phyloP scores from a whole-genome alignment of 1,284 basidiomycete genomes.

The Sporisorium iseilematis-ciliati region DNA sequence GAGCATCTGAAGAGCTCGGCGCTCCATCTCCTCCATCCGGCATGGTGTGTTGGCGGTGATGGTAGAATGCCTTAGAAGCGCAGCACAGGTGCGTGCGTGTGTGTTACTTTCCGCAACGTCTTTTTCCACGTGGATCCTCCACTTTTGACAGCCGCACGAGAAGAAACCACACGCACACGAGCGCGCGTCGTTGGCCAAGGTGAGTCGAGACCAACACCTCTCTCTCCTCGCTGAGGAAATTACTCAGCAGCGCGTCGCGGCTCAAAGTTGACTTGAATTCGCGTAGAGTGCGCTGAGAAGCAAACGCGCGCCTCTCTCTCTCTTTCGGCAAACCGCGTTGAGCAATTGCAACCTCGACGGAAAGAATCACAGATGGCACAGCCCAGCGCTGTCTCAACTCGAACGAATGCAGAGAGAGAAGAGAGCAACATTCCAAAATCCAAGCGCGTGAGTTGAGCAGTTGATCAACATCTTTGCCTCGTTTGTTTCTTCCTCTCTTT shows the following conservation, averaged over 20 bases:
- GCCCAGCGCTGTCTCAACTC: not conserved
- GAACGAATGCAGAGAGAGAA: not conserved
- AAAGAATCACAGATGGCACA: not conserved
- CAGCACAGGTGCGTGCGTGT: not conserved
- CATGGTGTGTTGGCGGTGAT: constrained; percentile 5
- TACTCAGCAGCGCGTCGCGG: constrained; percentile 20
- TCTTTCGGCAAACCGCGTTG: constrained; percentile 5
- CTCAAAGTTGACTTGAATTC: not conserved
- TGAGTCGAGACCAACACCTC: constrained; percentile 15
- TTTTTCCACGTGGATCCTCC: not conserved
- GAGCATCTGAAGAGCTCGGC: not conserved
- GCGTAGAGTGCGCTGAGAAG: constrained; percentile 14
- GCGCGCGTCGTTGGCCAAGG: constrained; percentile 6
- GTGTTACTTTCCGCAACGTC: not conserved
- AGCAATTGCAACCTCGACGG: not conserved
- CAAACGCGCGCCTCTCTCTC: not conserved
- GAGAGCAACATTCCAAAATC: constrained; percentile 2
- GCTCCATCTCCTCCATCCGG: not conserved
- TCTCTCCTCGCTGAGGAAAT: not conserved
- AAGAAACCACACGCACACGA: constrained; percentile 1
- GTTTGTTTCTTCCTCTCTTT: not conserved
- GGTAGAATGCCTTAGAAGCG: no score
- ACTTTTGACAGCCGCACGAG: constrained; percentile 10
- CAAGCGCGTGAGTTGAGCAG: not conserved
- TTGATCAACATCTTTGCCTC: not conserved